Evolutionary conservation across 441 rosid species (phyloP), one percentile per base, ranked within the genome.

Genomic region (Jatropha multifida): DNA sequence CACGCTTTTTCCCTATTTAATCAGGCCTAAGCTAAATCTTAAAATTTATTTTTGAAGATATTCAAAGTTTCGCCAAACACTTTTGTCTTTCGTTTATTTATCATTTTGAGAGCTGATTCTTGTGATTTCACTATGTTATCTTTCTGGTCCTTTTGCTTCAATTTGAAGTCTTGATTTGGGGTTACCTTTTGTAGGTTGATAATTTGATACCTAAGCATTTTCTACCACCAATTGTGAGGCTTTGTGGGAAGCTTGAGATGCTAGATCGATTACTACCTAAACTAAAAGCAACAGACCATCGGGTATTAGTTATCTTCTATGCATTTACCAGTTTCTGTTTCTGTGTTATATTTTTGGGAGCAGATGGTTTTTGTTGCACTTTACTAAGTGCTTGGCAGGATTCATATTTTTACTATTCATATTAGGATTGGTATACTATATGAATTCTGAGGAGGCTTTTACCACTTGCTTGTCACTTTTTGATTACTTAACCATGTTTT

Each of bases 161-260:
- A 54, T 81, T 18, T 67, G 38, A 59, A 77, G 73, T 61, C 68
- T 72, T 78, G 38, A 59, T 55, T 9, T 74, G 32, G 71, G 62
- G 65, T 81, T 64, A 38, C 67, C 62, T 79, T 83, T 80, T 85
- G 78, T 81, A 94, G 98, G 94, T 94, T 77, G 94, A 92, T 78
- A 76, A 71, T 83, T 78, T 85, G 67, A 85, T 94, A 76, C 98
- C 97, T 8, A 85, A 76, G 81, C 97, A 94, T 85, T 94, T 86
- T 88, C 90, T 94, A 80, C 97, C 92, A 60, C 85, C 97, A 65
- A 83, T 92, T 72, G 44, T 94, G 74, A 89, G 98, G 76, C 92
- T 87, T 66, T 94, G 98, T 76, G 98, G 98, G 75, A 94, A 94
- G 92, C 98, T 94, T 82, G 98, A 94, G 92, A 94, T 94, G 98